These are phyloP conservation scores for Hapsidospora chrysogenum DNA, from an alignment of 495 filamentous ascomycete species.

Conservation along the genomic window DNA sequence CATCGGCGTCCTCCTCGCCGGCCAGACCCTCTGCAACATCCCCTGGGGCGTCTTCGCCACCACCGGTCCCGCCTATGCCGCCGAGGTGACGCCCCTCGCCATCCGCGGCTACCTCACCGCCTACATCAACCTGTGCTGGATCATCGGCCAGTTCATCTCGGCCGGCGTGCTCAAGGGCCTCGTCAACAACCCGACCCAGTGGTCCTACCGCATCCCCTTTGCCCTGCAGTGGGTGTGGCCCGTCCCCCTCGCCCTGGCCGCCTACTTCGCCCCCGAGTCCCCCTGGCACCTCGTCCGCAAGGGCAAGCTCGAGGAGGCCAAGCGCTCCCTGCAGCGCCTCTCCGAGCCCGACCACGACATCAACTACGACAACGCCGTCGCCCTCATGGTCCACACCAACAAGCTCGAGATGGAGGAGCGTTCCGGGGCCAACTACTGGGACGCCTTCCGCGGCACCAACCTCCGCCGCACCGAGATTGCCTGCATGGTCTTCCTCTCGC, in stretches of 20 bases:
- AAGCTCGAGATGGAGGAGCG: constrained; percentile 40
- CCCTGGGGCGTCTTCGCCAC: constrained; percentile 32
- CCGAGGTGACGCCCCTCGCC: constrained; percentile 22
- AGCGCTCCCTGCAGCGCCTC: constrained; percentile 10
- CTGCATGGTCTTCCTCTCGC: constrained; percentile 23
- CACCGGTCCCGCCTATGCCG: constrained; percentile 21
- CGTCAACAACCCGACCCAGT: constrained; percentile 26
- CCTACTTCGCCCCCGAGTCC: constrained; percentile 20
- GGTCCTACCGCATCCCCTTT: constrained; percentile 45
- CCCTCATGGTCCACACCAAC: constrained; percentile 55
- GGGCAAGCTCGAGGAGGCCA: constrained; percentile 20
- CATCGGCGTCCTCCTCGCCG: constrained; percentile 18
- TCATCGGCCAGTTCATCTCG: constrained; percentile 24
- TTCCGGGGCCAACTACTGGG: constrained; percentile 36
- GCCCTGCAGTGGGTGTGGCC: constrained; percentile 28
- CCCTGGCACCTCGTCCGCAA: constrained; percentile 28
- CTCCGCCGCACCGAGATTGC: constrained; percentile 45
- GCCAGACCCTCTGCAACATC: constrained; percentile 25
- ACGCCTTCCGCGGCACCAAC: constrained; percentile 47
- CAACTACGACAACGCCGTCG: constrained; percentile 14
- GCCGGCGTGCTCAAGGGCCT: constrained; percentile 32
- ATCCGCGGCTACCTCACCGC: constrained; percentile 23
- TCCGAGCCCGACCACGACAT: neutral
- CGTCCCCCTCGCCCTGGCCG: constrained; percentile 2
- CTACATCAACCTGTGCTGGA: constrained; percentile 27